phyloP scores from a whole-genome alignment of 2,329 filamentous ascomycete genomes.

The Claviceps monticola region DNA sequence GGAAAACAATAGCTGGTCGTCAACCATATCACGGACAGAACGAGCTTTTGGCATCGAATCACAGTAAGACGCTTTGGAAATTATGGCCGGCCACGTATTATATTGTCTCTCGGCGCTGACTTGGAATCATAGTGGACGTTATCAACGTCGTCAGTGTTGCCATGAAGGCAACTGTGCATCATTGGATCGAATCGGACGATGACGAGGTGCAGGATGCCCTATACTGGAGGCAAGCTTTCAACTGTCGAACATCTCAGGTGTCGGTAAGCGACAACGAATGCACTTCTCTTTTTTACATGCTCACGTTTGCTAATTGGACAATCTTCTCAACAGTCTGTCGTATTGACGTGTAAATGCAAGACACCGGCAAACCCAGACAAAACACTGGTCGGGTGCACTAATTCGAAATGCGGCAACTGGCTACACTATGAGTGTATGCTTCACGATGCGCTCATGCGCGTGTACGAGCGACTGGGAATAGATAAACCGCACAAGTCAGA shows the following conservation, averaged over 20 bases:
- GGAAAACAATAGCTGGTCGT: slow-evolving; percentile 36
- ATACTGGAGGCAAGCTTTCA: slow-evolving; percentile 52
- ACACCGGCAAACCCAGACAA: slow-evolving; percentile 49
- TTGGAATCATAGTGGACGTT: slow-evolving; percentile 43
- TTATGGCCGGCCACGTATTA: neutral
- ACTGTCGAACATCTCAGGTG: slow-evolving; percentile 41
- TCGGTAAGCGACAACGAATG: slow-evolving; percentile 32
- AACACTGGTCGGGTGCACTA: slow-evolving; percentile 43
- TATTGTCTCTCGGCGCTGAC: neutral
- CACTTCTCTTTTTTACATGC: neutral
- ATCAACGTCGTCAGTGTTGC: slow-evolving; percentile 61
- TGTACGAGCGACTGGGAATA: slow-evolving; percentile 35
- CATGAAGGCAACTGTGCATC: slow-evolving; percentile 43
- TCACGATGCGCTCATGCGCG: slow-evolving; percentile 36
- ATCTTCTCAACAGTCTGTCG: slow-evolving; percentile 28
- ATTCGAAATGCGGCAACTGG: slow-evolving; percentile 42
- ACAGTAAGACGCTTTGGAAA: slow-evolving; percentile 33
- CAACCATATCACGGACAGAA: slow-evolving; percentile 53
- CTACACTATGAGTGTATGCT: slow-evolving; percentile 50
- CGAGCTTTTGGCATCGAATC: slow-evolving; percentile 59
- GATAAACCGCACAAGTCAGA: slow-evolving; percentile 41
- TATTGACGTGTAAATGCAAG: slow-evolving; percentile 43
- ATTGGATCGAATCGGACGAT: slow-evolving; percentile 58
- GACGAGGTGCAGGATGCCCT: slow-evolving; percentile 44
- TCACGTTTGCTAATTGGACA: neutral